A percentile compares a stretch with the other conserved stretches of the same genome.
phyloP scores from a whole-genome alignment of 176 grass and related monocot genomes.

The Leersia perrieri region DNA sequence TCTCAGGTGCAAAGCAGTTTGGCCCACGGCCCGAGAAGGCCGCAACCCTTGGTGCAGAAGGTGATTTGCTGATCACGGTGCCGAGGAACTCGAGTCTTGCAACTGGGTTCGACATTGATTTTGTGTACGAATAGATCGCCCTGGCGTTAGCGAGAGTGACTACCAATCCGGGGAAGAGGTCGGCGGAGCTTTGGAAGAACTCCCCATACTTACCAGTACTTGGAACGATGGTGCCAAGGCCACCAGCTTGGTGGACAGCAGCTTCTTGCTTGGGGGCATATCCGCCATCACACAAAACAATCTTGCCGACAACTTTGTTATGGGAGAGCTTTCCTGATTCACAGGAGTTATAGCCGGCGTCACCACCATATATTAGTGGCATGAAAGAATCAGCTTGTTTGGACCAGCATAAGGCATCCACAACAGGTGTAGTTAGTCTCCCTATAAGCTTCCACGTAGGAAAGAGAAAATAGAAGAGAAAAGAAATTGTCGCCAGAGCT shows the following conservation, averaged over 20 bases:
- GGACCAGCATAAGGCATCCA: neutral
- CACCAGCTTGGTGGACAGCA: constrained; percentile 34
- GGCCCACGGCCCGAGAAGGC: constrained; percentile 58
- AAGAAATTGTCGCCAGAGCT: no score
- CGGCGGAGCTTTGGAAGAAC: neutral
- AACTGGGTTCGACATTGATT: neutral
- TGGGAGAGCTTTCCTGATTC: neutral
- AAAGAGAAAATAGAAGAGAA: no score
- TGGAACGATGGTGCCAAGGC: constrained; percentile 22
- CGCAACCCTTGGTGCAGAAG: constrained; percentile 37
- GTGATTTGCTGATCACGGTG: constrained; percentile 31
- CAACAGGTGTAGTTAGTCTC: no score
- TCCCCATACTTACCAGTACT: neutral
- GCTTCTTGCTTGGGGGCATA: neutral
- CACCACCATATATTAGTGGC: neutral
- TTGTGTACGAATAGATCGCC: constrained; percentile 43
- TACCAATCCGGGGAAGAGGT: constrained; percentile 40
- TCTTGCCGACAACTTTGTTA: constrained; percentile 40
- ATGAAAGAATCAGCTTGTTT: neutral
- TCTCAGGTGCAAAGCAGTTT: constrained; percentile 15
- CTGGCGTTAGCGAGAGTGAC: constrained; percentile 1
- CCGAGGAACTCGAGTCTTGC: constrained; percentile 39
- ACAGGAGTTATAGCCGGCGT: neutral
- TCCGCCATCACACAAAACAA: constrained; percentile 41
- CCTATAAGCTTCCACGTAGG: no score